Evolutionary conservation across 2,329 filamentous ascomycete species (phyloP), one percentile per base, ranked within the genome.

Genomic region (Lachnum nothofagi): DNA sequence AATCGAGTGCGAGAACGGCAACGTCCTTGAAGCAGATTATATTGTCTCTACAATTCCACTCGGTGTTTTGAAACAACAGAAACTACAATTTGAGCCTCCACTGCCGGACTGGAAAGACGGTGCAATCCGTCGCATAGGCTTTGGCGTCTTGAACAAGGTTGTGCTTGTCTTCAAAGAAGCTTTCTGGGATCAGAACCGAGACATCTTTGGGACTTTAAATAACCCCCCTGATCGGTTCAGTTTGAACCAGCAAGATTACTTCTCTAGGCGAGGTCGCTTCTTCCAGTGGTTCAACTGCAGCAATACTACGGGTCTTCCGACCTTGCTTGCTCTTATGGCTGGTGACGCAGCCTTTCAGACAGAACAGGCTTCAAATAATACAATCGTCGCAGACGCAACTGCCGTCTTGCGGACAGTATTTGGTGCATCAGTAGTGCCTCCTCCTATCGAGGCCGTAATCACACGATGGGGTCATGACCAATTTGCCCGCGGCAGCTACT

Each of bases 281-380:
- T 98, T 97, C 63, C 81, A 98, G 60, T 97, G 95, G 80, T 97
- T 95, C 80, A 97, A 98, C 61, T 89, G 90, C 46, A 85, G 90
- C 52, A 88, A 89, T 59, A 95, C 88, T 3, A 90, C 87, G 39
- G 94, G 94, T 1, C 74, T 95, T 29, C 93, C 88, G 1, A 89
- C 90, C 44, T 76, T 96, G 20, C 82, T 97, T 52, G 93, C 89
- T 7, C 77, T 98, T 23, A 96, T 98, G 91, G 91, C 91, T 42
- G 93, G 93, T 19, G 88, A 96, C 59, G 88, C 94, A 17, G 93
- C 91, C 14, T 88, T 90, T 59, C 86, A 95, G 55, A 89, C 89
- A 0, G 94, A 98, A 68, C 74, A 75, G 44, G 82, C 83, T 1
- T 78, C 81, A 44, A 87, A 96, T 58, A 79, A 86, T 33, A 79